phyloP scores from a whole-genome alignment of 257 asterid genomes.

The Rehmannia glutinosa region DNA sequence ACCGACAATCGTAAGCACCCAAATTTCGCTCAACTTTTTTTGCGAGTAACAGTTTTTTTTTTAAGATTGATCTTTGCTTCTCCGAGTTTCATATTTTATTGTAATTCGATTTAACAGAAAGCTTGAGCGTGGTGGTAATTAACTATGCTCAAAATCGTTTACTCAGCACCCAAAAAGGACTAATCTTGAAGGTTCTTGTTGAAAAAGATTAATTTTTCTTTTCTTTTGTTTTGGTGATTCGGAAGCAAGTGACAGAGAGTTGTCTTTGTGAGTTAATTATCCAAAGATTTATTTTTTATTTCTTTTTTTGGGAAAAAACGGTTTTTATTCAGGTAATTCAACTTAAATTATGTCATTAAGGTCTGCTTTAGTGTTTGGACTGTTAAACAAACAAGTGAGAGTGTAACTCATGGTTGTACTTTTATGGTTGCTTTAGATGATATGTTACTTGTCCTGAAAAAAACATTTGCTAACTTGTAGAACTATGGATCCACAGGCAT shows the following conservation, averaged over 20 bases:
- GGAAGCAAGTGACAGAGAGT: not conserved
- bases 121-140: not conserved
- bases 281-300: not conserved
- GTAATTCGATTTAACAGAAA: not conserved
- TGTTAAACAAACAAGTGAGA: too few relatives aligned
- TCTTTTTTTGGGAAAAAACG: not conserved
- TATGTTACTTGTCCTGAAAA: constrained; percentile 1
- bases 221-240: not conserved
- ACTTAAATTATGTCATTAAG: not conserved
- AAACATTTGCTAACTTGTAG: not conserved
- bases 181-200: not conserved
- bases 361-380: not conserved
- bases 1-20: constrained; percentile 75
- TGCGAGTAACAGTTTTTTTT: not conserved
- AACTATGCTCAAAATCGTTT: not conserved
- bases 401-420: not conserved
- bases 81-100: not conserved
- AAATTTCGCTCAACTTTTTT: constrained; percentile 8
- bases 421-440: not conserved
- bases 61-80: not conserved
- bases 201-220: not conserved
- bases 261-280: not conserved
- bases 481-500: not conserved
- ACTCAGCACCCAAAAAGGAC: not conserved
- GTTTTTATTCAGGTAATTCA: not conserved